These are phyloP conservation scores for Bruguiera parviflora DNA, from an alignment of 345 rosid genomes.

Conservation along the genomic window DNA sequence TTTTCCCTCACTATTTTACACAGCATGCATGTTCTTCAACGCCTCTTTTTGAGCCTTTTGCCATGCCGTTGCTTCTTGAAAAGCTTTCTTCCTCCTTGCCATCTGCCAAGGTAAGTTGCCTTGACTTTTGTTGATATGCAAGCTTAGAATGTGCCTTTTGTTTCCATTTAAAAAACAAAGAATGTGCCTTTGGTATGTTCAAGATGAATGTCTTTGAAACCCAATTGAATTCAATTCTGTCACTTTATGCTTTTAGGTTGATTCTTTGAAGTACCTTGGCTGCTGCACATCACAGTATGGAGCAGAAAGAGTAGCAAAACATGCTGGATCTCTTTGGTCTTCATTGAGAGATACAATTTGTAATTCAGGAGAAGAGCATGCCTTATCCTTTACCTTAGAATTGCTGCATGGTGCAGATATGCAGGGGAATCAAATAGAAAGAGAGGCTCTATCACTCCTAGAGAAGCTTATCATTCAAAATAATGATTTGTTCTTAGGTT, in stretches of 20 bases:
- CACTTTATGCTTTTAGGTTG: constrained; percentile 48
- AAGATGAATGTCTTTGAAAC: too few species aligned
- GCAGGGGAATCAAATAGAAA: constrained; percentile 46
- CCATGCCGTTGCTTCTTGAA: constrained; percentile 80
- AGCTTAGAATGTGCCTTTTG: not conserved
- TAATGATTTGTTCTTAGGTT: constrained; percentile 38
- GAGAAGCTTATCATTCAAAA: constrained; percentile 56
- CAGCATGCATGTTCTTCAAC: constrained; percentile 81
- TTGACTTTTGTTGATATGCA: constrained; percentile 6
- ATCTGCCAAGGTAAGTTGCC: constrained; percentile 66
- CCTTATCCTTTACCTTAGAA: constrained; percentile 40
- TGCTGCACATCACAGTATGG: constrained; percentile 63
- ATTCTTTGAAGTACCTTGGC: constrained; percentile 75
- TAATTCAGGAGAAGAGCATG: constrained; percentile 42
- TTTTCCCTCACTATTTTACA: not conserved
- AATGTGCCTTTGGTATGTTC: too few species aligned
- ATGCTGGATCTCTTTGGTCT: constrained; percentile 63
- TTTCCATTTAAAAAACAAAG: too few species aligned
- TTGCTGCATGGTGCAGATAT: constrained; percentile 40
- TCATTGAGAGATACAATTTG: constrained; percentile 57
- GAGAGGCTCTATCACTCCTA: constrained; percentile 59
- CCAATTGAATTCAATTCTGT: not conserved
- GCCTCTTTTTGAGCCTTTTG: constrained; percentile 84
- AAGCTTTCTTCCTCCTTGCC: constrained; percentile 86
- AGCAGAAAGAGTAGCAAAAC: constrained; percentile 55